Percentiles rank a stretch among this genome's conserved stretches.
Evolutionary conservation across 495 filamentous ascomycete species (phyloP).

Genomic region (Sphaerosporella brunnea): DNA sequence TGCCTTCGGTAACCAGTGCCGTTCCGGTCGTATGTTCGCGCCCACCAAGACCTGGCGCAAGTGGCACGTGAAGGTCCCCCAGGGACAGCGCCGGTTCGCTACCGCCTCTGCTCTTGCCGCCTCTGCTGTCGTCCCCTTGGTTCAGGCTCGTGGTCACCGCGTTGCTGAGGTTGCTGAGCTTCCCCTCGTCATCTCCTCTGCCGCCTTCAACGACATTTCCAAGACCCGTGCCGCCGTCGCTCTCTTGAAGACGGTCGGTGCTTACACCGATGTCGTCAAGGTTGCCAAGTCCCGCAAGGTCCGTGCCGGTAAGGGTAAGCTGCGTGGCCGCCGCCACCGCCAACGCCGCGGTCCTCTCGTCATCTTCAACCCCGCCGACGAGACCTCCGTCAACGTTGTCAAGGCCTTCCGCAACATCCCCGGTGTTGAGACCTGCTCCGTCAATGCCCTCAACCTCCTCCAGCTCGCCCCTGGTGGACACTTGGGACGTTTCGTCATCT

Average conservation of each 20-base stretch:
- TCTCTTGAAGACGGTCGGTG: slow-evolving; percentile 77
- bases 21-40: slow-evolving; percentile 99
- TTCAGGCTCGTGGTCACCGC: slow-evolving; percentile 93
- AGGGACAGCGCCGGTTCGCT: slow-evolving; percentile 93
- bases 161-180: slow-evolving; percentile 84
- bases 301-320: slow-evolving; percentile 94
- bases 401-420: slow-evolving; percentile 94
- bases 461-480: slow-evolving; percentile 96
- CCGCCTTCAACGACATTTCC: slow-evolving; percentile 61
- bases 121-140: slow-evolving; percentile 80
- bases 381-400: slow-evolving; percentile 68
- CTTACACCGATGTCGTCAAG: slow-evolving; percentile 77
- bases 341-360: slow-evolving; percentile 94
- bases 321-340: slow-evolving; percentile 81
- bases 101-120: slow-evolving; percentile 92
- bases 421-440: slow-evolving; percentile 90
- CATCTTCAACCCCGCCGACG: slow-evolving; percentile 83
- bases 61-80: slow-evolving; percentile 99
- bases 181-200: slow-evolving; percentile 83
- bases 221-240: slow-evolving; percentile 79
- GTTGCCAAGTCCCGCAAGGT: slow-evolving; percentile 86
- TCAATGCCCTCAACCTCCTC: slow-evolving; percentile 92
- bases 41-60: slow-evolving; percentile 99
- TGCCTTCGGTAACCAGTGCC: slow-evolving; percentile 99
- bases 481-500: slow-evolving; percentile 96